These are phyloP conservation scores for Rhodomyrtus tomentosa DNA, from an alignment of 345 rosid genomes.

Conservation along the genomic window DNA sequence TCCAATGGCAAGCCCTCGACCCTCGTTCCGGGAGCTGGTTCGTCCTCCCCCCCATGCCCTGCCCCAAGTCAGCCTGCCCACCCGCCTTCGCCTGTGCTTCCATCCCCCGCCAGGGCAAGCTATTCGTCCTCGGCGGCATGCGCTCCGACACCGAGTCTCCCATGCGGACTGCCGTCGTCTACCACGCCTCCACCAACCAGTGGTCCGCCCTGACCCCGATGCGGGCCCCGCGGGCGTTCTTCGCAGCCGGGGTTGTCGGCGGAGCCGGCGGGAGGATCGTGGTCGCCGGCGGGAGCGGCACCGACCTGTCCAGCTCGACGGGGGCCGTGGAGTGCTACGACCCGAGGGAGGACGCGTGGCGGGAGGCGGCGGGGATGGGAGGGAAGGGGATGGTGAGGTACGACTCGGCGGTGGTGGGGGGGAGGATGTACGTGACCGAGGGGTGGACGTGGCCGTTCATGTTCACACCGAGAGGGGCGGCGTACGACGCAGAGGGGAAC, in stretches of 20 bases:
- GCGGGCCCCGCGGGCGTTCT: conserved; percentile 39
- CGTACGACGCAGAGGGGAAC: conserved; percentile 30
- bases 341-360: conserved; percentile 40
- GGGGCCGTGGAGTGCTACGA: conserved; percentile 44
- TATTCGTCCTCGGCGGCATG: conserved; percentile 61
- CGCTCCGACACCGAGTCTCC: conserved; percentile 23
- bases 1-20: conserved; percentile 71
- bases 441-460: conserved; percentile 86
- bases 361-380: conserved; percentile 13
- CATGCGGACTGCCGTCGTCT: conserved; percentile 20
- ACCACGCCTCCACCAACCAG: conserved; percentile 34
- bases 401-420: conserved; percentile 53
- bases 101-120: conserved; percentile 45
- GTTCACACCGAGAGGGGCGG: conserved; percentile 45
- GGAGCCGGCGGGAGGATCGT: conserved; percentile 32
- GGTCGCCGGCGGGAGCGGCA: conserved; percentile 53
- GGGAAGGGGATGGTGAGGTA: conserved; percentile 33
- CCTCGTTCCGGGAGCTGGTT: conserved; percentile 55
- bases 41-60: conserved; percentile 51
- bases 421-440: conserved; percentile 45
- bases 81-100: conserved; percentile 51
- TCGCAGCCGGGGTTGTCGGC: conserved; percentile 26
- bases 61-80: conserved; percentile 27
- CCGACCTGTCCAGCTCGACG: conserved; percentile 13
- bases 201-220: conserved; percentile 59